Conservation (phyloP, 2,329 filamentous ascomycete genomes). For the Emmonsia crescens region DNA sequence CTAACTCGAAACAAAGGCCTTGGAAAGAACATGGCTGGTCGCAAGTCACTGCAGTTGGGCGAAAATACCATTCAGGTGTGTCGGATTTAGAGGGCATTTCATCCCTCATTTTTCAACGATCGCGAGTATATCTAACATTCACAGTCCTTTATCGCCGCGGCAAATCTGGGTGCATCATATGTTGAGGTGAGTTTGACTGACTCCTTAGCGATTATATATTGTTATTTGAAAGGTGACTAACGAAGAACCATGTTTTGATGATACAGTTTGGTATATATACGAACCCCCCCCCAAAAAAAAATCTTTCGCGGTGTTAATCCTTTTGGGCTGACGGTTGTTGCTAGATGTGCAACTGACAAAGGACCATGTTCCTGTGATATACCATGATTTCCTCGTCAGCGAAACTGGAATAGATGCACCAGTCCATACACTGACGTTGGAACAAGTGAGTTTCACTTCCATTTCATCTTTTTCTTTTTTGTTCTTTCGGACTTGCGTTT, state of each 20-base stretch:
- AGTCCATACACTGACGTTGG: slow-evolving; percentile 85
- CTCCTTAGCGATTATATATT: background rate
- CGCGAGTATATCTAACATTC: slow-evolving; percentile 10
- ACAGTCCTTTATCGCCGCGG: slow-evolving; percentile 85
- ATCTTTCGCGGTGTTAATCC: slow-evolving; percentile 5
- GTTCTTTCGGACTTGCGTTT: slow-evolving; percentile 4
- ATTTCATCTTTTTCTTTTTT: background rate
- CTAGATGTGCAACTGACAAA: slow-evolving; percentile 95
- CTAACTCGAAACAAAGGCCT: slow-evolving; percentile 50
- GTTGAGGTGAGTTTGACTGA: slow-evolving; percentile 43
- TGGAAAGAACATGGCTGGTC: slow-evolving; percentile 78
- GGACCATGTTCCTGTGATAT: slow-evolving; percentile 94
- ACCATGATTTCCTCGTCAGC: slow-evolving; percentile 95
- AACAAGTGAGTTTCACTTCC: slow-evolving; percentile 46
- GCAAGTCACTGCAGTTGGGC: slow-evolving; percentile 81
- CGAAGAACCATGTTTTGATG: background rate
- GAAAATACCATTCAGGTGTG: slow-evolving; percentile 73
- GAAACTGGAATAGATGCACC: slow-evolving; percentile 96
- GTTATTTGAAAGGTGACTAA: background rate
- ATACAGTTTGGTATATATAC: slow-evolving; percentile 13
- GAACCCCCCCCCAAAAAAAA: background rate
- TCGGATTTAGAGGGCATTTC: slow-evolving; percentile 1
- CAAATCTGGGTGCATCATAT: slow-evolving; percentile 72
- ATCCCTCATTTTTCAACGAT: background rate
- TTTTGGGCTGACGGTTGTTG: slow-evolving; percentile 41